Evolutionary conservation across 2,329 filamentous ascomycete genomes (phyloP), one percentile per base, ranked within the genome.

Genomic region (Aspergillus viridinutans): DNA sequence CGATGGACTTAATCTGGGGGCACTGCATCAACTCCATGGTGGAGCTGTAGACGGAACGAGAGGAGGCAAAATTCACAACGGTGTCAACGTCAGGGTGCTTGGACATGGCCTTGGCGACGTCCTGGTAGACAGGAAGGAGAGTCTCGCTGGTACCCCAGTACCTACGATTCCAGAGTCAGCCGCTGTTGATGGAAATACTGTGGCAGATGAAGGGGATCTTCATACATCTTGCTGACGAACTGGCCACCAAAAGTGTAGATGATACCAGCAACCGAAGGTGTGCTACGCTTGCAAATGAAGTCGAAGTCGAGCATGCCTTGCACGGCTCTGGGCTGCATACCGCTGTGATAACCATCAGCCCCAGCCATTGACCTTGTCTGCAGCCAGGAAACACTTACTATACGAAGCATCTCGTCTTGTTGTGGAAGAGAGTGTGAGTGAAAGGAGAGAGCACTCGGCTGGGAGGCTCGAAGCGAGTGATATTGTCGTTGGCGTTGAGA

Each of bases 81-180:
- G 92, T 92, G 76, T 99, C 94, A 64, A 97, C 94, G 68, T 99
- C 94, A 62, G 84, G 86, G 85, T 99, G 94, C 88, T 99, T 99
- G 78, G 86, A 85, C 74, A 97, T 87, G 69, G 94, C 94, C 84
- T 97, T 96, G 68, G 86, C 82, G 51, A 92, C 89, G 73, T 90
- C 85, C 82, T 99, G 93, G 86, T 99, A 99, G 76, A 99, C 94
- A 63, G 94, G 94, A 69, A 99, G 86, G 65, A 99, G 88, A 62
- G 94, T 99, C 85, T 99, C 94, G 82, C 92, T 97, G 74, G 94
- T 99, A 74, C 94, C 94, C 94, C 94, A 99, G 90, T 99, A 99
- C 82, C 80, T 82, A 63, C 29, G 53, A 51, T 51, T 60, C 47
- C 50, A 49, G 25, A 10, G 52, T 64, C 50, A 64, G 57, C 20